Evolutionary conservation across 805 yeast genomes (phyloP), one percentile per base, ranked within the genome.

Genomic region (Yamadazyma scolyti): DNA sequence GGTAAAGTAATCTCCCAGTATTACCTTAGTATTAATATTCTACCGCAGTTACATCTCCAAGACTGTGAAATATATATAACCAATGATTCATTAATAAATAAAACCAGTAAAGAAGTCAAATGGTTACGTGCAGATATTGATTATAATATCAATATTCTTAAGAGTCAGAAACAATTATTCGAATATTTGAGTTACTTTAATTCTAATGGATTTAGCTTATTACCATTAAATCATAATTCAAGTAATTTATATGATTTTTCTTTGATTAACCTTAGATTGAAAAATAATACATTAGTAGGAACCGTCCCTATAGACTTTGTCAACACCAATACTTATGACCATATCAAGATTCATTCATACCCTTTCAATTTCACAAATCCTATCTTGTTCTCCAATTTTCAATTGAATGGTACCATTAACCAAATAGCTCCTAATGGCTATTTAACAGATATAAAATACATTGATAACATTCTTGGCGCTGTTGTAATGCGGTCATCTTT

Each of bases 401-500:
- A 25, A 2, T 44, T 54, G 8, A 25, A 35, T 3, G 62, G 63
- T 3, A 27, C 38, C 3, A 31, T 64, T 8, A 59, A 54, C 27
- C 53, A 53, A 30, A 36, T 36, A 12, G 31, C 29, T 9, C 27
- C 43, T 28, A 25, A 39, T 11, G 58, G 56, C 9, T 41, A 49
- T 38, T 40, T 69, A 5, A 44, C 63, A 11, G 76, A 71, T 42
- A 42, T 55, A 9, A 62, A 56, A 43, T 71, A 58, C 40, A 31
- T 71, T 37, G 75, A 70, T 16, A 71, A 69, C 37, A 66, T 65
- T 68, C 42, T 52, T 8, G 76, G 76, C 6, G 72, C 65, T 0
- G 36, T 61, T 4, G 67, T 43, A 2, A 30, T 12, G 3, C 9
- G 17, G 18, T 18, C 23, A n/a, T 16, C 17, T 7, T 12, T 15